Percentiles rank a stretch among this genome's conserved stretches.
phyloP scores from a whole-genome alignment of 139 green algal species.

The Chlamydomonas schloesseri region DNA sequence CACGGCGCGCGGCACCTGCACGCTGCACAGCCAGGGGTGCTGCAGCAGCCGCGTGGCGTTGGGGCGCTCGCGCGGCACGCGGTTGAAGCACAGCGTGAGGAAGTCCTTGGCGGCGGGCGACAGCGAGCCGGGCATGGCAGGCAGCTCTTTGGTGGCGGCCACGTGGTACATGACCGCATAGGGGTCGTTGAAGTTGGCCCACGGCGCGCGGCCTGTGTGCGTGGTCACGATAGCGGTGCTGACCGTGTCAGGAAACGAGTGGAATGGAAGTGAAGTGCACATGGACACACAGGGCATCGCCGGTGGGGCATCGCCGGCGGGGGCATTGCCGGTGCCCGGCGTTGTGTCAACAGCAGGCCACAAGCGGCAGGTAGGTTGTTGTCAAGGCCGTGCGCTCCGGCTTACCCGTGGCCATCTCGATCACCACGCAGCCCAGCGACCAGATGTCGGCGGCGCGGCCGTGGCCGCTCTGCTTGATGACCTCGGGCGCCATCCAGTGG shows the following conservation, averaged over 20 bases:
- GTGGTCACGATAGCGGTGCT: too few species aligned
- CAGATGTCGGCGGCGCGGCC: conserved; percentile 95
- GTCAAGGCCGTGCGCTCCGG: too few species aligned
- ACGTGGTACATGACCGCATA: conserved; percentile 94
- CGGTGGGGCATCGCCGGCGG: too few species aligned
- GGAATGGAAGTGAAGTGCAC: too few species aligned
- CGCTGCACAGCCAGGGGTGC: conserved; percentile 82
- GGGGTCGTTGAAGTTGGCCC: conserved; percentile 53
- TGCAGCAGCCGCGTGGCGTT: conserved; percentile 78
- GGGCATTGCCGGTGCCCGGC: too few species aligned
- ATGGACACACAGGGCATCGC: too few species aligned
- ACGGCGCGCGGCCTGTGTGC: conserved; percentile 52
- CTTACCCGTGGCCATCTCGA: conserved; percentile 96
- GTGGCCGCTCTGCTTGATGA: conserved; percentile 91
- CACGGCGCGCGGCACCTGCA: conserved; percentile 20
- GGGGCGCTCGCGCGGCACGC: conserved; percentile 72
- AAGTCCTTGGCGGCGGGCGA: conserved; percentile 90
- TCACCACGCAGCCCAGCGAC: conserved; percentile 94
- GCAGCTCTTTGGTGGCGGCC: conserved; percentile 82
- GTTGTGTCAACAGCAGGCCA: too few species aligned
- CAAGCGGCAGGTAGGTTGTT: too few species aligned
- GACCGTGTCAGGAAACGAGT: too few species aligned
- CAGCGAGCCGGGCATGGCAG: conserved; percentile 81
- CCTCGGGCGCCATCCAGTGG: conserved; percentile 99
- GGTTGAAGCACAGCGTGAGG: conserved; percentile 94